Base-by-base conservation (phyloP, 2,329 filamentous ascomycete species). In the Nemania sp. region DNA sequence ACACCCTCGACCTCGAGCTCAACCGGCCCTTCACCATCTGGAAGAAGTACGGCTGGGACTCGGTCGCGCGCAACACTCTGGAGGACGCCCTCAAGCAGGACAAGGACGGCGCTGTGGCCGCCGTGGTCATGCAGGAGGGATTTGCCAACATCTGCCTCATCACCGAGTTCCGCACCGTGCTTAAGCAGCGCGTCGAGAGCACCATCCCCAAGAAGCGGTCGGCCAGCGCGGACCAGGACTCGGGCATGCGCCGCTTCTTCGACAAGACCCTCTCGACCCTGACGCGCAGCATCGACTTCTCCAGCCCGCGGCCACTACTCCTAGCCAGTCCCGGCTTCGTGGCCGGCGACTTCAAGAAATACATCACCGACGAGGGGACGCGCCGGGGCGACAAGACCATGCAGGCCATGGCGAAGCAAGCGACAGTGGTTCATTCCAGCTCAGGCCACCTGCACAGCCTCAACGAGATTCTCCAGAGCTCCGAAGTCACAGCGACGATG, bases 51-150 rank as follows among this genome's bases (percentile, higher is more conserved):
- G 86, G 91, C 36, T 99, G 94, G 94, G 94, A 99, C 72, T 92
- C 88, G 62, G 86, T 99, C 9, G 90, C 92, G 3, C 76, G 88
- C 42, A 86, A 89, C 54, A 87, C 89, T 40, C 80, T 99, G 9
- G 79, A 82, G 52, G 90, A 96, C 69, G 88, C 91, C 1, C 80
- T 93, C 12, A 86, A 90, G 64, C 84, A 89, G 62, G 87, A 90
- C 61, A 86, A 87, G 66, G 86, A 89, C 57, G 91, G 91, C 1
- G 88, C 93, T 57, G 81, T 96, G 15, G 90, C 91, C 50, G 93
- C 94, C 0, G 87, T 97, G 1, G 89, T 97, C 20, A 93, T 99
- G 88, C 90, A 96, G 65, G 93, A 97, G 66, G 89, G 89, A 14
- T 72, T 89, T 14, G 89, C 90, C 52, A 91, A 92, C 70, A 89